A percentile compares a stretch with the other conserved stretches of the same genome.
Conservation (phyloP, 805 yeast genomes). For the Saturnispora serradocipensis region DNA sequence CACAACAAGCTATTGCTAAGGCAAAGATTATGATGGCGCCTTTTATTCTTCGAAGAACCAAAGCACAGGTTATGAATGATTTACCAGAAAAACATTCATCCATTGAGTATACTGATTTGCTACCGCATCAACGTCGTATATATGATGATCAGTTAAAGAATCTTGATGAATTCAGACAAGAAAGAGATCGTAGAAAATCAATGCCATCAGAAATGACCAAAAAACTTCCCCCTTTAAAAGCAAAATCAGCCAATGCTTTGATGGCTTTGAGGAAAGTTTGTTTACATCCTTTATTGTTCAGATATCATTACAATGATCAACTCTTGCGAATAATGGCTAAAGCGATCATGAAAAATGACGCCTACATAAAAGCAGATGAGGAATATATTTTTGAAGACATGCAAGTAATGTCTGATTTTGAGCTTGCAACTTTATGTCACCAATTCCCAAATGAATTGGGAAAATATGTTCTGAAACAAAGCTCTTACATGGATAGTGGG, state of each 20-base stretch:
- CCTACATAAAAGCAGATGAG: slow-evolving; percentile 65
- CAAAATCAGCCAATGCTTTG: slow-evolving; percentile 48
- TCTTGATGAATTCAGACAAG: slow-evolving; percentile 33
- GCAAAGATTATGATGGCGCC: slow-evolving; percentile 99
- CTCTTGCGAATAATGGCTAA: slow-evolving; percentile 58
- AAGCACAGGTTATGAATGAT: slow-evolving; percentile 84
- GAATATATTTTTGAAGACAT: slow-evolving; percentile 83
- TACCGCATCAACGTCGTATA: slow-evolving; percentile 42
- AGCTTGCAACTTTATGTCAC: slow-evolving; percentile 64
- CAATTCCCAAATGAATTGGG: slow-evolving; percentile 62
- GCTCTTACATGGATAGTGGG: slow-evolving; percentile 57
- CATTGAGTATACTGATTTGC: slow-evolving; percentile 58
- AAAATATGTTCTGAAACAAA: slow-evolving; percentile 41
- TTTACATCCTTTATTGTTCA: slow-evolving; percentile 80
- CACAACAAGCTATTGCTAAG: slow-evolving; percentile 83
- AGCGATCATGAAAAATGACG: slow-evolving; percentile 72
- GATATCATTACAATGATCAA: slow-evolving; percentile 51
- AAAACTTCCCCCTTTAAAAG: slow-evolving; percentile 22
- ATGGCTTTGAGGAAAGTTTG: slow-evolving; percentile 91
- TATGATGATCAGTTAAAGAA: slow-evolving; percentile 51
- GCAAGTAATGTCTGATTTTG: slow-evolving; percentile 91
- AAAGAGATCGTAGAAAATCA: slow-evolving; percentile 35
- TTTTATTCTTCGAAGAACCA: slow-evolving; percentile 84
- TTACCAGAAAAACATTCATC: slow-evolving; percentile 68
- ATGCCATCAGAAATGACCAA: slow-evolving; percentile 27